These are phyloP conservation scores for Candida qinlingensis DNA, from an alignment of 805 yeast genomes.

Conservation along the genomic window DNA sequence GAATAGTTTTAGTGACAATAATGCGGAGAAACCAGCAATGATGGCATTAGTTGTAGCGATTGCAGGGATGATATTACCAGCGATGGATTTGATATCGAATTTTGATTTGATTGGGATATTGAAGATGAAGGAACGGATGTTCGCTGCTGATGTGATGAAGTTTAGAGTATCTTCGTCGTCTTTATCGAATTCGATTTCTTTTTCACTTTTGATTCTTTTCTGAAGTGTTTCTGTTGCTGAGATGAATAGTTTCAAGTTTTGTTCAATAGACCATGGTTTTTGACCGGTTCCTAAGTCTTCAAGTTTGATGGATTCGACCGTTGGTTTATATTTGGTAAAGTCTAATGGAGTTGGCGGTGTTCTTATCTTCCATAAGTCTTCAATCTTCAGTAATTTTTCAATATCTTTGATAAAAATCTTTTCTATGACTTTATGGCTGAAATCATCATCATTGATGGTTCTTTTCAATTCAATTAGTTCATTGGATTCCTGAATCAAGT, in stretches of 20 bases:
- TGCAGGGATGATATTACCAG: conserved; percentile 97
- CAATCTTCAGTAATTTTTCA: conserved; percentile 62
- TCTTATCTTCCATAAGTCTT: conserved; percentile 74
- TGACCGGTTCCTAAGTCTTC: conserved; percentile 28
- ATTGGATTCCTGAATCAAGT: conserved; percentile 60
- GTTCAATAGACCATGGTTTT: conserved; percentile 53
- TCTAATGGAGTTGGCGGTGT: conserved; percentile 61
- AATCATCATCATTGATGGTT: conserved; percentile 29
- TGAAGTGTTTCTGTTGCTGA: conserved; percentile 46
- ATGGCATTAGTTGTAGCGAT: conserved; percentile 97
- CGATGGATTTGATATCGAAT: conserved; percentile 88
- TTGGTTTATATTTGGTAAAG: conserved; percentile 20
- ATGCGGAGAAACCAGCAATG: conserved; percentile 81
- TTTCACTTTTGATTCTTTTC: conserved; percentile 35
- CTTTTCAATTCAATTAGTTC: conserved; percentile 50
- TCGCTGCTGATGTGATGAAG: conserved; percentile 84
- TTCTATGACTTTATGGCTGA: conserved; percentile 40
- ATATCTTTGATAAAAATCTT: conserved; percentile 75
- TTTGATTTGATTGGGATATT: conserved; percentile 65
- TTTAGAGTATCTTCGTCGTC: conserved; percentile 90
- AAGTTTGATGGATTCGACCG: conserved; percentile 12
- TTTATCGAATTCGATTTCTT: conserved; percentile 70
- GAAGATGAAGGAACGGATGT: conserved; percentile 68
- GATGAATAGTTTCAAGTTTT: conserved; percentile 57
- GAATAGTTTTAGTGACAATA: conserved; percentile 60